phyloP scores from a whole-genome alignment of 345 rosid species.

The Populus tremula region DNA sequence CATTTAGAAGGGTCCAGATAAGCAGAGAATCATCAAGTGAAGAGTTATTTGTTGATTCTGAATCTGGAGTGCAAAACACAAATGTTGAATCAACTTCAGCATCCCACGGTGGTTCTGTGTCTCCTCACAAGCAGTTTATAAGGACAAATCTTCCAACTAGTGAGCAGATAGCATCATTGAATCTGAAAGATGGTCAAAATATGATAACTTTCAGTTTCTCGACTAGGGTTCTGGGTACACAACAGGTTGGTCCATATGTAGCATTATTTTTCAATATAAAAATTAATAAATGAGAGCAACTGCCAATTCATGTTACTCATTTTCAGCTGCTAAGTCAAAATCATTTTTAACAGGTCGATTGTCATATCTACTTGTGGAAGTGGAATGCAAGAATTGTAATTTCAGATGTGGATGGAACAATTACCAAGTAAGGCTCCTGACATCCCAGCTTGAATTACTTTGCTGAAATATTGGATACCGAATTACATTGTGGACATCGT shows the following conservation, averaged over 20 bases:
- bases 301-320: neutral
- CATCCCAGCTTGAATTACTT: neutral
- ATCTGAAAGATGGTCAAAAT: slow-evolving; percentile 90
- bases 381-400: slow-evolving; percentile 90
- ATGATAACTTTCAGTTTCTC: slow-evolving; percentile 79
- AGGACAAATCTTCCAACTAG: slow-evolving; percentile 80
- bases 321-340: slow-evolving; percentile 7
- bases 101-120: slow-evolving; percentile 36
- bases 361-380: slow-evolving; percentile 90
- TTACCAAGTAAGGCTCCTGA: slow-evolving; percentile 61
- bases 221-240: slow-evolving; percentile 82
- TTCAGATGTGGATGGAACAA: slow-evolving; percentile 96
- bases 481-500: neutral
- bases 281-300: too few relatives aligned
- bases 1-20: slow-evolving; percentile 79
- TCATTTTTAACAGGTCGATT: slow-evolving; percentile 61
- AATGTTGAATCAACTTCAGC: slow-evolving; percentile 30
- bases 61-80: slow-evolving; percentile 48
- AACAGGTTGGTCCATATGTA: slow-evolving; percentile 54
- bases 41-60: slow-evolving; percentile 74
- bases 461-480: neutral
- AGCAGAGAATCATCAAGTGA: slow-evolving; percentile 63
- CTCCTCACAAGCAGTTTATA: slow-evolving; percentile 64
- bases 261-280: neutral
- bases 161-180: slow-evolving; percentile 84